Base-by-base conservation (phyloP, 2,329 filamentous ascomycete genomes). In the Venturia oleaginea region DNA sequence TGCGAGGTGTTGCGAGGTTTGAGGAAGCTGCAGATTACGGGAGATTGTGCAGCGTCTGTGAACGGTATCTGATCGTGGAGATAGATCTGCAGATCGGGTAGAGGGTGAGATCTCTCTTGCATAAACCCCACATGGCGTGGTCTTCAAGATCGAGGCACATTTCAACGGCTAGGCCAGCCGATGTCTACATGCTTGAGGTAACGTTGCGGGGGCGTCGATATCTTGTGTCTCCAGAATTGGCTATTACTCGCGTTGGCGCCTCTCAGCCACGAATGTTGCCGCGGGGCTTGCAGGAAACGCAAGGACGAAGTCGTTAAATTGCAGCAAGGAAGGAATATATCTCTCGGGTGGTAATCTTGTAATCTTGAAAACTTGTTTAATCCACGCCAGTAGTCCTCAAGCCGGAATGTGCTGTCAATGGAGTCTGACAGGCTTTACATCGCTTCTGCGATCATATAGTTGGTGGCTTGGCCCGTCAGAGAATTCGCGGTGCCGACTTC, bases 91-190 rank as follows among this genome's bases (percentile, higher is more conserved):
- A 57, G 51, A 57, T 57, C 51, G 27, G 15, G 10, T 34, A 8
- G 27, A n/a, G 15, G 24, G 30, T 34, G 27, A 57, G 51, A 57
- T 57, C 51, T 57, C 30, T 32, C 51, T 57, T 57, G 51, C 51
- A 57, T 32, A 30, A n/a, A 30, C 51, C n/a, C n/a, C 51, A 57
- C 30, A 34, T 34, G 51, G 51, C 51, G 51, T 57, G 27, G 51
- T 57, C 51, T 34, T 57, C 27, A 34, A 27, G 51, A 57, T 57
- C 51, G 51, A 34, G 51, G 51, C 30, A 57, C 15, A 19, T 34
- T 51, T 57, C 51, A 57, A 57, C 51, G 51, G 51, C 51, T 57
- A n/a, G 51, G 51, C 30, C 27, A 32, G 27, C 30, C 51, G 30
- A 3, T 34, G 34, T 15, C 51, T 19, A 30, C 51, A 34, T 57